These are phyloP conservation scores for Penicillium coprophilum DNA, from an alignment of 495 filamentous ascomycete species.

Conservation along the genomic window DNA sequence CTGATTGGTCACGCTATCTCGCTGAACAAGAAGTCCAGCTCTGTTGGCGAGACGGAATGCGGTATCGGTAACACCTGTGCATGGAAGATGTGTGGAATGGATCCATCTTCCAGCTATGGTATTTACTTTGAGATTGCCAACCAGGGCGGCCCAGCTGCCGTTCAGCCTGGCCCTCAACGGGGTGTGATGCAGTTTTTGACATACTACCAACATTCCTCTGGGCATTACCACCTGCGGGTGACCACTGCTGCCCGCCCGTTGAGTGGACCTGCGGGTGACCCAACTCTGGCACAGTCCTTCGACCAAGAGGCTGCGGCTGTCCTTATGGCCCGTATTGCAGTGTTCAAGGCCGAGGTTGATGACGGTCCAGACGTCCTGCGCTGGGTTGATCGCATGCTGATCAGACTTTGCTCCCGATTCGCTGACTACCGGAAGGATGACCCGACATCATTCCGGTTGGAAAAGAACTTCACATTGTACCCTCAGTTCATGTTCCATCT, in stretches of 20 bases:
- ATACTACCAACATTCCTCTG: slow-evolving; percentile 97
- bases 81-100: slow-evolving; percentile 99
- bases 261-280: slow-evolving; percentile 92
- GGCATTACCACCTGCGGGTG: slow-evolving; percentile 92
- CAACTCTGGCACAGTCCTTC: slow-evolving; percentile 96
- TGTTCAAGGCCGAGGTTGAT: slow-evolving; percentile 98
- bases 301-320: slow-evolving; percentile 98
- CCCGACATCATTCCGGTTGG: slow-evolving; percentile 92
- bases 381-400: slow-evolving; percentile 99
- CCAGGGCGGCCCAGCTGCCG: slow-evolving; percentile 83
- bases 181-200: slow-evolving; percentile 99
- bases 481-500: slow-evolving; percentile 99
- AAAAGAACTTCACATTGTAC: slow-evolving; percentile 99
- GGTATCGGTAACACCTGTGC: slow-evolving; percentile 99
- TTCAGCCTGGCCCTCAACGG: slow-evolving; percentile 83
- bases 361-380: slow-evolving; percentile 98
- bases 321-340: slow-evolving; percentile 96
- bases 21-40: slow-evolving; percentile 95
- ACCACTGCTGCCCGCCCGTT: slow-evolving; percentile 91
- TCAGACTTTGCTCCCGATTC: slow-evolving; percentile 92
- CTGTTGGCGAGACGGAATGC: slow-evolving; percentile 96
- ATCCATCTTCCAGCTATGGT: slow-evolving; percentile 89
- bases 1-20: slow-evolving; percentile 96
- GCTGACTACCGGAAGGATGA: slow-evolving; percentile 99
- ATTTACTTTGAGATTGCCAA: slow-evolving; percentile 98